phyloP scores from a whole-genome alignment of 1,139 yeast species.

The Debaryomyces psychrophilus region DNA sequence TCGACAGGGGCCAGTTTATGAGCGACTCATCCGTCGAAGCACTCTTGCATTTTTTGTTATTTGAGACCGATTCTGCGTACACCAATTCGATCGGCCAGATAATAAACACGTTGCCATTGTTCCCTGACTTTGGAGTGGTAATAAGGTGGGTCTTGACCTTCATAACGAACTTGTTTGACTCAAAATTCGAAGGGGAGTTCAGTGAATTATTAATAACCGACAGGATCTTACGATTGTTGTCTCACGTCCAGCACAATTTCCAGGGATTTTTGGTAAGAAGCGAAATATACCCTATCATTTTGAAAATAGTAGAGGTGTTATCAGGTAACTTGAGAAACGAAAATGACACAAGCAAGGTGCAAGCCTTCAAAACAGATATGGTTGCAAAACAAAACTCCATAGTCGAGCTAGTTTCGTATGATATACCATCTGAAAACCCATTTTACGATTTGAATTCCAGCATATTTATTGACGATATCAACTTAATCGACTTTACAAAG shows the following conservation, averaged over 20 bases:
- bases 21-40: slow-evolving; percentile 55
- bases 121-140: slow-evolving; percentile 60
- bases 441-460: slow-evolving; percentile 36
- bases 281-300: slow-evolving; percentile 44
- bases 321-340: slow-evolving; percentile 17
- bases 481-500: slow-evolving; percentile 54
- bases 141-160: slow-evolving; percentile 41
- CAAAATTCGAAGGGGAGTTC: slow-evolving; percentile 28
- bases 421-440: slow-evolving; percentile 26
- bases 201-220: slow-evolving; percentile 34
- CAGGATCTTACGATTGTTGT: slow-evolving; percentile 42
- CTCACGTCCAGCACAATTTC: slow-evolving; percentile 38
- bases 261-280: slow-evolving; percentile 44
- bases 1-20: slow-evolving; percentile 35
- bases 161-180: slow-evolving; percentile 25
- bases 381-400: slow-evolving; percentile 39
- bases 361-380: slow-evolving; percentile 36
- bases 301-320: slow-evolving; percentile 37
- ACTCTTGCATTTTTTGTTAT: slow-evolving; percentile 71
- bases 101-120: slow-evolving; percentile 62
- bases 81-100: slow-evolving; percentile 43
- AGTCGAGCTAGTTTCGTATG: slow-evolving; percentile 31
- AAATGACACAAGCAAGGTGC: slow-evolving; percentile 13
- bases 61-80: slow-evolving; percentile 31
- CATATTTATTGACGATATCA: slow-evolving; percentile 45